Evolutionary conservation across 257 asterid genomes (phyloP), one percentile per base, ranked within the genome.

Genomic region (Petrea volubilis): DNA sequence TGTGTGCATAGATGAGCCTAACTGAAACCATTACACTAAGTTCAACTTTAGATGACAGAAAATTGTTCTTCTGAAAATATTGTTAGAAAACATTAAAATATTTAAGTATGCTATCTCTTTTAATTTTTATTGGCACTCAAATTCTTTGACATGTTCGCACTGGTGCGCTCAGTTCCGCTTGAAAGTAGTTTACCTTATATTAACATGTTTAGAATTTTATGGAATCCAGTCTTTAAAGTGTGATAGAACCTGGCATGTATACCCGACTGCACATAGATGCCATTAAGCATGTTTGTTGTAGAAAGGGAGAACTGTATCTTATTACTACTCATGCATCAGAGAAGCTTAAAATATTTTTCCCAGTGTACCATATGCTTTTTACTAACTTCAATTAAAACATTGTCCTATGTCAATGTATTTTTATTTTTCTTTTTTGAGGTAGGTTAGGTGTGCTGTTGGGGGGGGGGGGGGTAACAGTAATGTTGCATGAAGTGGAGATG

Each of bases 241-340:
- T 34, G 64, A 34, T 36, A 36, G 28, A 47, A 21, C 33, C 21
- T 33, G 68, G 41, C 59, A 33, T 33, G 41, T 20, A 11, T 20
- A 34, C 15, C 51, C 17, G 21, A n/a, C 50, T 49, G 70, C 69
- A 33, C 64, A n/a, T 51, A 47, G 38, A 62, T 62, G 18, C 49
- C 40, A 23, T 33, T 25, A 10, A 52, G 55, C 18, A 52, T 61
- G 64, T 58, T 40, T 41, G 7, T 41, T 43, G 38, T 49, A 31
- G 55, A 57, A 52, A n/a, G n/a, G n/a, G n/a, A n/a, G 46, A 12
- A 44, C n/a, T 50, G 25, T 56, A 31, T 50, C 4, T 17, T 40
- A 21, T 36, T 20, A 12, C 15, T 40, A 17, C 51, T 18, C 33
- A 38, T 12, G 23, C 53, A 41, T 41, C 3, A 13, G 23, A 46